phyloP scores from a whole-genome alignment of 129 eudicot species.

The Sambucus nigra region DNA sequence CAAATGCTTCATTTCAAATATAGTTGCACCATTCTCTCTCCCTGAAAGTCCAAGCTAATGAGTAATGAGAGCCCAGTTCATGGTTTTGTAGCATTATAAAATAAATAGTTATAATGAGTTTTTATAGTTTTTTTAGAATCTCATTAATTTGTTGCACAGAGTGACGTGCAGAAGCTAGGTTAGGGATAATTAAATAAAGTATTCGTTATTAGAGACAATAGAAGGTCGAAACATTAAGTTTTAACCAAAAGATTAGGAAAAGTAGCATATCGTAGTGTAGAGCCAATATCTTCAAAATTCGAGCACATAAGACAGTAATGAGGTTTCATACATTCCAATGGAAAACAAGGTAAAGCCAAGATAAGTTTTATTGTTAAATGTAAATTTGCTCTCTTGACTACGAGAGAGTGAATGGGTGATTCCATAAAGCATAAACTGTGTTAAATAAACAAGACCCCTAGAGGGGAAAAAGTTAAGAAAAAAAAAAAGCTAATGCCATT shows the following conservation, averaged over 20 bases:
- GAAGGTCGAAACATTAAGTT: no score
- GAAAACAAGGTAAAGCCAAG: not conserved
- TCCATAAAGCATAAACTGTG: not conserved
- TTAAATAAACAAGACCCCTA: no score
- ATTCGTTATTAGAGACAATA: no score
- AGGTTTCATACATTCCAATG: not conserved
- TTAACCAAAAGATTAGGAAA: no score
- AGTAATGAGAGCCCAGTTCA: not conserved
- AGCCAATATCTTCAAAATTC: not conserved
- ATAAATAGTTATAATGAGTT: no score
- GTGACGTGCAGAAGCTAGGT: no score
- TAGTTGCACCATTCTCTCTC: slow-evolving; percentile 50
- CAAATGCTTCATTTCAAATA: slow-evolving; percentile 56
- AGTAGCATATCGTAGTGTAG: not conserved
- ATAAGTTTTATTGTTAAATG: no score
- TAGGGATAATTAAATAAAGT: no score
- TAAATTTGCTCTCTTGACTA: no score
- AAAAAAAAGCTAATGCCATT: not conserved
- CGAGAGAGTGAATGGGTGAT: not conserved
- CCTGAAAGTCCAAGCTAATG: slow-evolving; percentile 34
- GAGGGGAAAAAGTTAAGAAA: not conserved
- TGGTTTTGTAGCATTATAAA: not conserved
- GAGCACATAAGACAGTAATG: not conserved
- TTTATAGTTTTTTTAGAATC: no score
- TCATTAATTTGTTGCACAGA: no score